Conservation (phyloP, 208 protist genomes). For the Trypanosoma boissoni region DNA sequence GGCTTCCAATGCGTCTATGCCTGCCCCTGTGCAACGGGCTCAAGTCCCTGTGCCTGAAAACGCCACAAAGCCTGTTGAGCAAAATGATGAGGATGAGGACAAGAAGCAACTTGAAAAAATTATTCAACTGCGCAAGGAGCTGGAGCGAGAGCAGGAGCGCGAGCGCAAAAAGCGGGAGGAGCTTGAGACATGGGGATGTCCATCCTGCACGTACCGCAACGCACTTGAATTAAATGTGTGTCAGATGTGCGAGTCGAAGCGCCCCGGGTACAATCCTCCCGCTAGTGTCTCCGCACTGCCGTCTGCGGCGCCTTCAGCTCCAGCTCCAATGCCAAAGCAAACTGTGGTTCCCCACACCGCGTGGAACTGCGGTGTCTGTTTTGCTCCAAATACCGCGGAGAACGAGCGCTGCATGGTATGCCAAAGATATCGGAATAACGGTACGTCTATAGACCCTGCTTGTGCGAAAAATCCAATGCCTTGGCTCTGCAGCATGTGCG, state of each 20-base stretch:
- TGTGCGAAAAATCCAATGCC: neutral
- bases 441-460: conserved; percentile 30
- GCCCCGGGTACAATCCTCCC: conserved; percentile 45
- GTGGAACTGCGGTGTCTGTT: conserved; percentile 69
- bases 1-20: too few species aligned
- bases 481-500: neutral
- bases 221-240: conserved; percentile 39
- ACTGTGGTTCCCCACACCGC: conserved; percentile 15
- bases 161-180: conserved; percentile 65
- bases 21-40: neutral
- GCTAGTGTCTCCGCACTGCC: neutral
- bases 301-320: neutral
- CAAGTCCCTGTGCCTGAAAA: neutral
- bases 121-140: conserved; percentile 71
- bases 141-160: conserved; percentile 70
- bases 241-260: conserved; percentile 60
- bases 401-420: conserved; percentile 48
- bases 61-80: conserved; percentile 4
- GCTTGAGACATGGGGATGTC: conserved; percentile 73
- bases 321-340: conserved; percentile 3
- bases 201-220: conserved; percentile 77
- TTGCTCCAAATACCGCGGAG: conserved; percentile 39
- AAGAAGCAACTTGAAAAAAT: conserved; percentile 76
- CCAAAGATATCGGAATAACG: conserved; percentile 67
- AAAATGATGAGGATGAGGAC: conserved; percentile 67